Percentiles rank a stretch among this genome's conserved stretches.
Evolutionary conservation across 1,139 yeast genomes (phyloP).

Genomic region (Lodderomyces pseudojiufengensis): DNA sequence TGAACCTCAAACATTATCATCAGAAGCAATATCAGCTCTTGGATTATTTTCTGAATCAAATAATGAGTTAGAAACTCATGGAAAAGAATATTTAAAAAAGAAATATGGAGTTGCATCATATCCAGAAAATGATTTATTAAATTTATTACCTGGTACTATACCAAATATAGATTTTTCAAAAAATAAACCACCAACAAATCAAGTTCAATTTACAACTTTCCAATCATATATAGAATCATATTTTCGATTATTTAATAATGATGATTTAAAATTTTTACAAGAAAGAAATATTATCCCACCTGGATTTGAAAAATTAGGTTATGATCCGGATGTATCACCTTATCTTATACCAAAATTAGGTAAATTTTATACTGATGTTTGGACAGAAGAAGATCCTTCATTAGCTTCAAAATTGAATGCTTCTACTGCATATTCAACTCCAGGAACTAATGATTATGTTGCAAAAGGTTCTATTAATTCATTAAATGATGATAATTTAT

Average conservation of each 20-base stretch:
- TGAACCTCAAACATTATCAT: conserved; percentile 65
- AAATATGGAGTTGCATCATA: conserved; percentile 87
- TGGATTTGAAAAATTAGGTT: conserved; percentile 43
- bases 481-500: conserved; percentile 61
- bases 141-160: conserved; percentile 78
- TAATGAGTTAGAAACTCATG: conserved; percentile 52
- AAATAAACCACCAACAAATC: conserved; percentile 78
- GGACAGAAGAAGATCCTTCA: conserved; percentile 79
- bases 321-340: conserved; percentile 67
- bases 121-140: conserved; percentile 74
- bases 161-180: conserved; percentile 86
- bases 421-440: conserved; percentile 32
- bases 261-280: conserved; percentile 72
- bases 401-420: conserved; percentile 38
- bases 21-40: conserved; percentile 57
- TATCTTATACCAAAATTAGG: conserved; percentile 83
- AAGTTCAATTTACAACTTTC: conserved; percentile 88
- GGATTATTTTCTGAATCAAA: conserved; percentile 66
- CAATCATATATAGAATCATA: conserved; percentile 82
- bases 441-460: conserved; percentile 42
- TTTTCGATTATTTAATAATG: conserved; percentile 72
- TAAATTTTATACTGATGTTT: conserved; percentile 69
- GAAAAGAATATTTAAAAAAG: conserved; percentile 68
- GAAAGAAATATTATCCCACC: conserved; percentile 58
- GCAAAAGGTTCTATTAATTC: conserved; percentile 63